These are phyloP conservation scores for Calonectria henricotiae DNA, from an alignment of 2,329 filamentous ascomycete species.

Conservation along the genomic window DNA sequence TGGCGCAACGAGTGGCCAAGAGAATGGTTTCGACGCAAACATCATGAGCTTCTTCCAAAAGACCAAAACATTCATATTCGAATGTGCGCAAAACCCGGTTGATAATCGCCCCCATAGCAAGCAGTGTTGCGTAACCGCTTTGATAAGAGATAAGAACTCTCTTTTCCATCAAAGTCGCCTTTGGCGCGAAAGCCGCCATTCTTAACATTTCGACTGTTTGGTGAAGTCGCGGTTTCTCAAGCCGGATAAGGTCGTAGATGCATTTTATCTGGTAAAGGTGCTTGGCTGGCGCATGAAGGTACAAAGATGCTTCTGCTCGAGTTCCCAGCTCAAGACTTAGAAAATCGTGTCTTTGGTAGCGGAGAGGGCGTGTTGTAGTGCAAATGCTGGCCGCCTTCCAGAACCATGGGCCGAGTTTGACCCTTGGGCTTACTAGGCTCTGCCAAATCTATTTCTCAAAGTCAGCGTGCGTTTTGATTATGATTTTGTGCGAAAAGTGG, in stretches of 20 bases:
- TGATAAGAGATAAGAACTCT: conserved; percentile 31
- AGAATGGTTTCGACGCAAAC: conserved; percentile 40
- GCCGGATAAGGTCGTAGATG: conserved; percentile 41
- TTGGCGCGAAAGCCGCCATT: conserved; percentile 21
- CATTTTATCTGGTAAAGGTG: conserved; percentile 33
- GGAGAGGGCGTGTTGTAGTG: conserved; percentile 36
- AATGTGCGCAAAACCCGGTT: conserved; percentile 41
- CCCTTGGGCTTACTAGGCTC: conserved; percentile 42
- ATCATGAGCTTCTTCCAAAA: conserved; percentile 28
- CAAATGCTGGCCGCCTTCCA: conserved; percentile 38
- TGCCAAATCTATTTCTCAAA: conserved; percentile 37
- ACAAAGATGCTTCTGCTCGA: conserved; percentile 35
- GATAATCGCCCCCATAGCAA: conserved; percentile 36
- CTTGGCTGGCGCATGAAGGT: conserved; percentile 38
- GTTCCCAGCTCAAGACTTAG: conserved; percentile 40
- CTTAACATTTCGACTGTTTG: conserved; percentile 25
- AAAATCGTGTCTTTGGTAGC: conserved; percentile 42
- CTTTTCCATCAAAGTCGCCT: conserved; percentile 5
- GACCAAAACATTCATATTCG: not conserved
- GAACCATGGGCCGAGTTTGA: conserved; percentile 47
- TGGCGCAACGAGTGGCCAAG: conserved; percentile 37
- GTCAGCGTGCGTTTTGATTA: rapidly evolving
- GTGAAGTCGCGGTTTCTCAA: conserved; percentile 39
- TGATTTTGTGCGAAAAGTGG: not conserved
- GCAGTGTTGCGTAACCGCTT: conserved; percentile 38